Conservation (phyloP, 208 protist genomes). For the Angomonas deanei region DNA sequence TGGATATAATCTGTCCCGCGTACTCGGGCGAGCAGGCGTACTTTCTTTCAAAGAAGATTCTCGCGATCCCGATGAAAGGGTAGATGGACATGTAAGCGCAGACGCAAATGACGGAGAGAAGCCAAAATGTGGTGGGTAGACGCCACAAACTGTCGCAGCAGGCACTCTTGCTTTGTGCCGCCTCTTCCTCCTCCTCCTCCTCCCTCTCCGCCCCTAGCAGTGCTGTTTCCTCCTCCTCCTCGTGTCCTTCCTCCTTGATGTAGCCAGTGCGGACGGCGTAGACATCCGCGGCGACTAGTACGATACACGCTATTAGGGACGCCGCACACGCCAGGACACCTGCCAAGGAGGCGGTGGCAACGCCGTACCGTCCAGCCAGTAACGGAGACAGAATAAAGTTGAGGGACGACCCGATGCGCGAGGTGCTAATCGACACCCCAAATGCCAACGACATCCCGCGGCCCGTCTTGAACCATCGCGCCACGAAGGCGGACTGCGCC, state of each 20-base stretch:
- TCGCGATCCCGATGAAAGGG: conserved; percentile 78
- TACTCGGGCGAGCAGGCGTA: conserved; percentile 52
- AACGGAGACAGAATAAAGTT: conserved; percentile 88
- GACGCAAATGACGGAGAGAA: conserved; percentile 77
- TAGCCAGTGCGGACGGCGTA: conserved; percentile 69
- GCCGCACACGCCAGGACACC: conserved; percentile 59
- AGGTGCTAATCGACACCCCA: conserved; percentile 87
- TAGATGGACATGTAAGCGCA: conserved; percentile 83
- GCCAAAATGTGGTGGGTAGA: conserved; percentile 74
- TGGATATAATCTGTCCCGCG: conserved; percentile 70
- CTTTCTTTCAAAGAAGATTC: conserved; percentile 84
- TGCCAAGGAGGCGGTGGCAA: conserved; percentile 53
- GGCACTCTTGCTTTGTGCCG: conserved; percentile 10
- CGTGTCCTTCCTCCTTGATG: conserved; percentile 42
- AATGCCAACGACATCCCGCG: conserved; percentile 90
- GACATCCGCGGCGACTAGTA: conserved; percentile 57
- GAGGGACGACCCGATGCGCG: conserved; percentile 85
- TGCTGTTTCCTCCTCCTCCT: no score
- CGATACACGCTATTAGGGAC: conserved; percentile 52
- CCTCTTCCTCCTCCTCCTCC: conserved; percentile 7
- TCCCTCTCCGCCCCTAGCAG: conserved; percentile 1
- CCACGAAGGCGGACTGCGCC: conserved; percentile 86
- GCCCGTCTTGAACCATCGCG: conserved; percentile 83
- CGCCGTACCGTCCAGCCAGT: conserved; percentile 46
- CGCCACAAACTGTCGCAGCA: conserved; percentile 34